Conservation (phyloP, 164 flowering plant species). For the Echeveria elegans region DNA sequence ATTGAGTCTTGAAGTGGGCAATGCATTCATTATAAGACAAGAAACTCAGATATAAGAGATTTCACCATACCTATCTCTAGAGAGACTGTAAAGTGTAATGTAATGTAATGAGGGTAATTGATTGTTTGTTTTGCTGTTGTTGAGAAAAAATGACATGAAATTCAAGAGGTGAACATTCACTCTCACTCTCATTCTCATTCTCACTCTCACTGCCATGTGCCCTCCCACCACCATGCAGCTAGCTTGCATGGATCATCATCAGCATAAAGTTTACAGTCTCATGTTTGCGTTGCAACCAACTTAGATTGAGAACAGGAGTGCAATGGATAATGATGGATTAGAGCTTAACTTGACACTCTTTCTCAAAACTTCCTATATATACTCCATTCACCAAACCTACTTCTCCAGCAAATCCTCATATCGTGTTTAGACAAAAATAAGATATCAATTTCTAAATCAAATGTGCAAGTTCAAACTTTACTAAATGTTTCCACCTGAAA, state of each 20-base stretch:
- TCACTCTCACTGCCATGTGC: background rate
- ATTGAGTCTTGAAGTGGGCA: slow-evolving; percentile 8
- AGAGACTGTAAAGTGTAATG: no score
- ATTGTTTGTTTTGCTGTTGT: background rate
- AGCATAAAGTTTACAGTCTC: background rate
- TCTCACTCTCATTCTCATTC: background rate
- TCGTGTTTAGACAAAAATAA: no score
- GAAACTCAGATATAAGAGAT: background rate
- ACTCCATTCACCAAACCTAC: no score
- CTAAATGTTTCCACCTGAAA: background rate
- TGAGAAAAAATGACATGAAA: background rate
- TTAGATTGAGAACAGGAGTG: background rate
- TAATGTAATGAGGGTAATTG: no score
- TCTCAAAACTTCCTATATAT: background rate
- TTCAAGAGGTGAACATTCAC: background rate
- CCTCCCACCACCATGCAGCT: slow-evolving; percentile 7
- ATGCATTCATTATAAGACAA: slow-evolving; percentile 5
- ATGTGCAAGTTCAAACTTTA: background rate
- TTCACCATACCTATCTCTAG: background rate
- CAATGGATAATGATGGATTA: slow-evolving; percentile 1
- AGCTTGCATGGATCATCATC: background rate
- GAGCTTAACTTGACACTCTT: background rate
- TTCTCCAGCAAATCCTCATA: no score
- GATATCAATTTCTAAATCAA: no score
- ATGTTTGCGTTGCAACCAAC: background rate